Base-by-base conservation (phyloP, 371 early-diverging fungal genomes). In the Parasitella parasitica region DNA sequence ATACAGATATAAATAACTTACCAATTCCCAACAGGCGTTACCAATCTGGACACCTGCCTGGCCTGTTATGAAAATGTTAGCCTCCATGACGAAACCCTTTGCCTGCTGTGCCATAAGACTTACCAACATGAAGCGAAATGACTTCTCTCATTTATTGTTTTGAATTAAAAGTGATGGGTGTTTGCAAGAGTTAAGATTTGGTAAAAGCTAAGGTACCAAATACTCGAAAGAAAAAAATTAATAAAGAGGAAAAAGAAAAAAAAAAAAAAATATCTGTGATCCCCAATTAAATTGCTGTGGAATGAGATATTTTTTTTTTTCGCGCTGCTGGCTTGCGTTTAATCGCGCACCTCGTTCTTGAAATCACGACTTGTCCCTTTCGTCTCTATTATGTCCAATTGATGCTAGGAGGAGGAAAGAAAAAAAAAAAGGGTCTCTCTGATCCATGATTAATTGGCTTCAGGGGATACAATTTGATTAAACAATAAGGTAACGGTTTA, bases 1-100 rank as follows among this genome's bases (percentile, higher is more conserved):
- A n/a, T n/a, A 30, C 16, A 5, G 5, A n/a, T 50, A n/a, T 4
- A 4, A 28, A 28, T 20, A 22, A 37, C 41, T 68, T 71, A 74
- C 75, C 64, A 97, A 85, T 77, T 97, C 98, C 98, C 98, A 97
- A 81, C 96, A 96, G 73, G 97, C 93, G 84, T 97, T 97, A 81
- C 98, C 98, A 60, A 97, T 97, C 76, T 97, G 98, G 63, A 97
- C 89, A 89, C 98, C 98, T 70, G 97, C 97, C 84, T 97, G 89
- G 75, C 96, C 95, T 71, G 38, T 32, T 50, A 18, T 37, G 8
- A 13, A 57, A 43, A 20, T 6, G 34, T 26, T 43, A 11, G 27
- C 27, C 27, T 28, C 30, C 15, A 12, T 24, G 13, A 11, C 22
- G 15, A 9, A 13, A 36, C 46, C 46, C 13, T 7, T 11, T 6